Conservation (phyloP, 768 basidiomycete genomes). For the Auricularia heimuer region DNA sequence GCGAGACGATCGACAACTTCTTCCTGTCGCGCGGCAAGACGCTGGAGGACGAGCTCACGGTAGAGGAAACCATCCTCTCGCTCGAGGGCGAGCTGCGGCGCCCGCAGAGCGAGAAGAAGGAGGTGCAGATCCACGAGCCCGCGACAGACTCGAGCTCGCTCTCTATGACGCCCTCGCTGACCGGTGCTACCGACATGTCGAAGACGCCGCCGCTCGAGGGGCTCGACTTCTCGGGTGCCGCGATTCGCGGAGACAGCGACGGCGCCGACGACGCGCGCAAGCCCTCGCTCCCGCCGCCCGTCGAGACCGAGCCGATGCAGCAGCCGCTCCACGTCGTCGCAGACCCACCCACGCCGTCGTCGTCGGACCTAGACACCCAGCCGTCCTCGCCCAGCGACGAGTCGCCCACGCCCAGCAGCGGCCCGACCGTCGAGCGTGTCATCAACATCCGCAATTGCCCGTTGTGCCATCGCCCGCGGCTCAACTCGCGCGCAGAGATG, state of each 20-base stretch:
- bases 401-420: neutral
- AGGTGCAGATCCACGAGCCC: constrained; percentile 40
- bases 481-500: constrained; percentile 80
- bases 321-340: neutral
- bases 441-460: constrained; percentile 96
- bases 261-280: neutral
- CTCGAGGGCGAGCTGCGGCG: constrained; percentile 78
- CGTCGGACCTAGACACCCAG: constrained; percentile 20
- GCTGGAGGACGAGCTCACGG: constrained; percentile 53
- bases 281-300: neutral
- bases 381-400: constrained; percentile 21
- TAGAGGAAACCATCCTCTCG: constrained; percentile 73
- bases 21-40: constrained; percentile 62
- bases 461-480: constrained; percentile 77
- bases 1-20: constrained; percentile 70
- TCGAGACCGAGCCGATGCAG: neutral
- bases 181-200: constrained; percentile 33
- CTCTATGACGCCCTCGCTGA: constrained; percentile 26
- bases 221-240: constrained; percentile 51
- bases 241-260: neutral
- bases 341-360: constrained; percentile 6
- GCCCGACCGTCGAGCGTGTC: constrained; percentile 55
- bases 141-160: constrained; percentile 10
- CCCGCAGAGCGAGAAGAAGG: constrained; percentile 60
- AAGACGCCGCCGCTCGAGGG: constrained; percentile 34